Conservation (phyloP, 345 rosid species). For the Cardamine resedifolia region DNA sequence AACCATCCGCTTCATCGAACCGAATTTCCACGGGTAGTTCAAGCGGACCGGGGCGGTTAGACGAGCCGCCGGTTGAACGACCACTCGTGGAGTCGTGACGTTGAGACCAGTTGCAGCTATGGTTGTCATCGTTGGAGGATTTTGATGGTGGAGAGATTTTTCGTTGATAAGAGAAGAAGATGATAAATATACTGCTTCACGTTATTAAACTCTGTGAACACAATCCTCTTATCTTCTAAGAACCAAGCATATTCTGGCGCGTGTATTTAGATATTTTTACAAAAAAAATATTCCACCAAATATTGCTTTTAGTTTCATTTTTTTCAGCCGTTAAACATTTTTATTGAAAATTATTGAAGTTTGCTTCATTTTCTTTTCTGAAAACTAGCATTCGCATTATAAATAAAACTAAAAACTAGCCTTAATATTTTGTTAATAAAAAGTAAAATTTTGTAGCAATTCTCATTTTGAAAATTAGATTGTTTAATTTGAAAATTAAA, state of each 20-base stretch:
- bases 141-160: constrained; percentile 16
- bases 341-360: neutral
- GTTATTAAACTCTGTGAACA: constrained; percentile 31
- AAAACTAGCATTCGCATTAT: neutral
- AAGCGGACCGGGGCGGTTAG: constrained; percentile 26
- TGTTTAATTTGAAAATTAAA: neutral
- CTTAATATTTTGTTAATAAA: too few relatives aligned
- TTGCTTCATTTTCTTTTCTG: neutral
- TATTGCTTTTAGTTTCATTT: neutral
- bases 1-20: constrained; percentile 39
- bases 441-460: neutral
- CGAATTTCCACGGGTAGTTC: constrained; percentile 53
- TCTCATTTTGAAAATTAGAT: neutral
- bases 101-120: constrained; percentile 45
- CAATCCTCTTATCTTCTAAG: constrained; percentile 61
- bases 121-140: constrained; percentile 51
- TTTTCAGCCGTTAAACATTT: neutral
- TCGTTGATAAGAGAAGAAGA: constrained; percentile 7
- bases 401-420: neutral
- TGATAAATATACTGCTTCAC: constrained; percentile 28
- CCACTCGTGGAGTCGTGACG: constrained; percentile 48
- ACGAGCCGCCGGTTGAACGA: constrained; percentile 38
- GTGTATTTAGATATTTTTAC: constrained; percentile 30
- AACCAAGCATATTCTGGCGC: constrained; percentile 47
- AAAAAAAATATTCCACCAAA: neutral